Percentiles rank a stretch among this genome's conserved stretches.
phyloP scores from a whole-genome alignment of 352 stramenopile species.

The Globisporangium camurandrum region DNA sequence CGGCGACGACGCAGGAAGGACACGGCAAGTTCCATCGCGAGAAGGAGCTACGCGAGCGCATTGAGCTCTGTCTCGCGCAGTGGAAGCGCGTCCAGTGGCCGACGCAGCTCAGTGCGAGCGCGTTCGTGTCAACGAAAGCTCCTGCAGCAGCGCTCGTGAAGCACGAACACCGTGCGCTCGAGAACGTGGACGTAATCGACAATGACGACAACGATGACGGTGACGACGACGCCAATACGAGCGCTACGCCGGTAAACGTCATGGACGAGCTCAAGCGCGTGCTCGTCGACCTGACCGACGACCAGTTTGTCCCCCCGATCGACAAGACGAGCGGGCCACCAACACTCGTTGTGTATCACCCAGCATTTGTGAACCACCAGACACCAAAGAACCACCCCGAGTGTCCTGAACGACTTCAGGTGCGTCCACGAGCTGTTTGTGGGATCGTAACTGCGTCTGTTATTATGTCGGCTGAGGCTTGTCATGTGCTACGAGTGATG shows the following conservation, averaged over 20 bases:
- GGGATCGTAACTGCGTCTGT: no score
- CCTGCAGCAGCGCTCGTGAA: constrained; percentile 19
- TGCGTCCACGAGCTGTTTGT: constrained; percentile 22
- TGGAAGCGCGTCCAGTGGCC: constrained; percentile 71
- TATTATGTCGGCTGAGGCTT: no score
- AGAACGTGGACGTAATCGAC: no score
- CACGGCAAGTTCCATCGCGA: constrained; percentile 36
- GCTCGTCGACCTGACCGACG: constrained; percentile 71
- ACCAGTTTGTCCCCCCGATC: constrained; percentile 24
- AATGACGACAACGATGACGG: constrained; percentile 10
- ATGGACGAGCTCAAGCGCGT: constrained; percentile 75
- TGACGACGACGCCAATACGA: no score
- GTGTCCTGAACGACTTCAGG: constrained; percentile 73
- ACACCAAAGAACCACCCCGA: constrained; percentile 79
- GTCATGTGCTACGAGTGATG: not conserved
- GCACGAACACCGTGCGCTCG: constrained; percentile 12
- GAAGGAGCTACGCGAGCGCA: constrained; percentile 36
- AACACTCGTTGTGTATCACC: constrained; percentile 77
- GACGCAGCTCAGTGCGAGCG: constrained; percentile 38
- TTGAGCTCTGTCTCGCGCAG: constrained; percentile 41
- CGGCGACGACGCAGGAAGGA: constrained; percentile 13
- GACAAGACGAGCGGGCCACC: constrained; percentile 25
- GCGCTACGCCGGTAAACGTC: no score
- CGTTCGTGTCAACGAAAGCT: constrained; percentile 22
- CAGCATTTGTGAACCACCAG: constrained; percentile 78